Evolutionary conservation across 805 yeast species (phyloP), one percentile per base, ranked within the genome.

Genomic region (Kluyveromyces nonfermentans): DNA sequence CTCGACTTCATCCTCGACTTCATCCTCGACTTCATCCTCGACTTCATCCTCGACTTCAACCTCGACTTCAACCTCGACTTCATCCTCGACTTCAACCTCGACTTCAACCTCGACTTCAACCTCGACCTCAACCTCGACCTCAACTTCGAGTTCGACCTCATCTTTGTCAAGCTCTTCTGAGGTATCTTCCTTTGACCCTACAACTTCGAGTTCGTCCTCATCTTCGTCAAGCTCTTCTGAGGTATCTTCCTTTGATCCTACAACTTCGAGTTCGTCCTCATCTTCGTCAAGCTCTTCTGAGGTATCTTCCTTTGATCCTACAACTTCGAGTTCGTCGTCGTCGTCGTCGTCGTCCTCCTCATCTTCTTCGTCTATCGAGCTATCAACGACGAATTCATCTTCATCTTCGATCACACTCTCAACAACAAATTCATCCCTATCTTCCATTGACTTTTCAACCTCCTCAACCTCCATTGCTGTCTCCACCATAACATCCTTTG

Each of bases 391-490:
- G n/a, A n/a, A n/a, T n/a, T n/a, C n/a, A n/a, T n/a, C n/a, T n/a
- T n/a, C n/a, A n/a, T n/a, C n/a, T n/a, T n/a, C n/a, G n/a, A n/a
- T n/a, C n/a, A n/a, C n/a, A n/a, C n/a, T n/a, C n/a, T n/a, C 48
- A 30, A 46, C 45, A 40, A 46, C n/a, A n/a, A n/a, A n/a, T n/a
- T n/a, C n/a, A n/a, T n/a, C n/a, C n/a, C n/a, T n/a, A n/a, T n/a
- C 74, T 52, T 65, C 74, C 48, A 60, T 71, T 45, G 67, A 39
- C 30, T 28, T 47, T 15, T 33, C 73, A 35, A 65, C 76, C 35
- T 75, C 82, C 46, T 59, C 78, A 33, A 73, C 74, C 48, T 57
- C 71, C 43, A 65, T 70, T 45, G 68, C 71, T n/a, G 65, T 69
- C 25, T 60, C 73, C 17, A 55, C 69, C 46, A 43, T 65, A 19